phyloP scores from a whole-genome alignment of 768 basidiomycete species.

The Tulasnella sp. region DNA sequence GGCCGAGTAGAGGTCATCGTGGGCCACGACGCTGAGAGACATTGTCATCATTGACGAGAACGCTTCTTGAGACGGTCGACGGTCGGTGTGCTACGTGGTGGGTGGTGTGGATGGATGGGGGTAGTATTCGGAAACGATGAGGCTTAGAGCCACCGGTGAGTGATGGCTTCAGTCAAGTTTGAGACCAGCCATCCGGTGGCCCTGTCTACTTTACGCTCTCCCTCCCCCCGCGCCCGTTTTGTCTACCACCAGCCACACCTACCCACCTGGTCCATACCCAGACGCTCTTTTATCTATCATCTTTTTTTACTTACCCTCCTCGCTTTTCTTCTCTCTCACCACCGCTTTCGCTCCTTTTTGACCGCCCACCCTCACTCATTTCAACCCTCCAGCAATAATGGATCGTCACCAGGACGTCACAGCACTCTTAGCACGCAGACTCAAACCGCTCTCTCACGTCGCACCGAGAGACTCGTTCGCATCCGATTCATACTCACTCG shows the following conservation, averaged over 20 bases:
- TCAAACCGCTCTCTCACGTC: neutral
- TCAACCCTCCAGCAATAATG: neutral
- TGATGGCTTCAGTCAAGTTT: slow-evolving; percentile 16
- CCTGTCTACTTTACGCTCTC: slow-evolving; percentile 10
- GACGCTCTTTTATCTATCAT: slow-evolving; percentile 2
- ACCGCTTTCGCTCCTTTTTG: neutral
- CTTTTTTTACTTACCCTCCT: neutral
- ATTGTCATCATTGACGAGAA: neutral
- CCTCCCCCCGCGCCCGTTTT: neutral
- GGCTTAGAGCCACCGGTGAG: neutral
- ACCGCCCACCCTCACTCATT: neutral
- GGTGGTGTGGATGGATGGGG: neutral
- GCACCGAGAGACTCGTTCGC: slow-evolving; percentile 1
- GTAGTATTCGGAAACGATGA: neutral
- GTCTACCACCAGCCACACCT: slow-evolving; percentile 5
- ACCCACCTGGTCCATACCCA: neutral
- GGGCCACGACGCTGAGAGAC: neutral
- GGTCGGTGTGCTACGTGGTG: neutral
- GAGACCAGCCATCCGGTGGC: slow-evolving; percentile 16
- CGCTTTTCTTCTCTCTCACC: neutral
- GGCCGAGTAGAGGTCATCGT: neutral
- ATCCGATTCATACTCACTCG: neutral
- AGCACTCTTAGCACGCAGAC: neutral
- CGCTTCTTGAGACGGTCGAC: neutral
- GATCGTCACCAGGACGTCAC: slow-evolving; percentile 17